Base-by-base conservation (phyloP, 2,329 filamentous ascomycete species). In the Penicillium psychrosexuale region DNA sequence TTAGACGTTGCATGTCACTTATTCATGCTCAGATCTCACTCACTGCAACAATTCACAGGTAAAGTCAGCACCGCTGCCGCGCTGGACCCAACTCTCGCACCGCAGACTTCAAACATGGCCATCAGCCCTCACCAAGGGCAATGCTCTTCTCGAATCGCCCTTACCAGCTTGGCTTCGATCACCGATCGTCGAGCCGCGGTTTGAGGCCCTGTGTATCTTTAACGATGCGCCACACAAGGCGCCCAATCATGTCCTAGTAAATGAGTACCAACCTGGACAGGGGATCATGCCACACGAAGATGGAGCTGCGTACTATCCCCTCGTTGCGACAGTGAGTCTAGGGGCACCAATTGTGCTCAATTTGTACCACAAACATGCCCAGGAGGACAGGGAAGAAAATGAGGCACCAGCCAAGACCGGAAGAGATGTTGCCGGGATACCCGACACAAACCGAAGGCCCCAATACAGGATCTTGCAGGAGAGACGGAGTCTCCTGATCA, bases 241-340 rank as follows among this genome's bases (percentile, higher is more conserved):
- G 4, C 90, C 93, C 3, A 99, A 97, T 66, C 94, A 97, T 74
- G 90, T 96, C 43, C 80, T 97, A 36, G 85, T 97, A 64, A 99
- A 99, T 68, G 92, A 97, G 72, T 99, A 97, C 72, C 80, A 81
- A 1, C 85, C 90, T 0, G 90, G 90, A 2, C 84, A 96, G 59
- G 93, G 93, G n/a, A 97, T 97, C 62, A 96, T 97, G 90, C 87
- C 92, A 44, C 93, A 97, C 72, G 94, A 97, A 79, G 93, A 99
- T 71, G 94, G 93, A 1, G 77, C 83, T 8, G 90, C 93, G 9
- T 99, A 99, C 70, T 83, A 89, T 68, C 89, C 89, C 1, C 85
- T 95, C 13, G 93, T 97, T 12, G 94, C 91, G 61, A 97, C 94
- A 1, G 87, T 97, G 59, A 96, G 90, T 74, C 77, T 99, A 8